Evolutionary conservation across 1,139 yeast genomes (phyloP), one percentile per base, ranked within the genome.

Genomic region (Kodamaea derodonti): DNA sequence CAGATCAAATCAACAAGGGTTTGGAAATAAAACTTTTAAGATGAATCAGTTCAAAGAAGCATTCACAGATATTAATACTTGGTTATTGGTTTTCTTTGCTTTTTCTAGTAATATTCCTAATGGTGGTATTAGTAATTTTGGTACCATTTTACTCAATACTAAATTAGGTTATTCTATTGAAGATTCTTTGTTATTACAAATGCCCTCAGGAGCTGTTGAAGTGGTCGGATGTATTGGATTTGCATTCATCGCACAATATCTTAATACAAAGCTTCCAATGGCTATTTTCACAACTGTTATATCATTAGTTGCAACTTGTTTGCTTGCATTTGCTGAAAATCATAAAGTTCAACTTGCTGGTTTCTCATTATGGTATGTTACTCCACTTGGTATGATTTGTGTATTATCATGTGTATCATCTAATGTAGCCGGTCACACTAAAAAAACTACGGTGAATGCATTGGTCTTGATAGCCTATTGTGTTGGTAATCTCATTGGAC

Each of bases 381-480:
- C 56, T 4, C 69, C 72, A 1, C 56, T 74, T 29, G 67, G 72
- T 1, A 67, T 69, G 36, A 69, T 76, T 24, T 75, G 77, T 43
- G 49, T 69, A 23, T 60, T 77, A 41, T 61, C 77, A 14, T 56
- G 65, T 35, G 61, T 78, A 33, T 61, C 78, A 11, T 65, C 78
- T 3, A 83, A 83, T 48, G 74, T 78, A 8, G 82, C 87, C 3
- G 92, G 92, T 14, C 79, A 78, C 48, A 80, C 87, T 12, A 82
- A 82, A 56, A 77, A 80, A 52, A 59, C 75, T 31, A 73, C 79
- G 4, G 72, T 75, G 22, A 79, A 75, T 52, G 84, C 84, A 2
- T 50, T 78, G 20, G 69, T 72, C 27, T 69, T 82, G 54, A 63
- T 81, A 36, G 83, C 79, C 1, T 81, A 78, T 49, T 78, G 84